These are phyloP conservation scores for Westerdykella aurantiaca DNA, from an alignment of 2,329 filamentous ascomycete species.

Conservation along the genomic window DNA sequence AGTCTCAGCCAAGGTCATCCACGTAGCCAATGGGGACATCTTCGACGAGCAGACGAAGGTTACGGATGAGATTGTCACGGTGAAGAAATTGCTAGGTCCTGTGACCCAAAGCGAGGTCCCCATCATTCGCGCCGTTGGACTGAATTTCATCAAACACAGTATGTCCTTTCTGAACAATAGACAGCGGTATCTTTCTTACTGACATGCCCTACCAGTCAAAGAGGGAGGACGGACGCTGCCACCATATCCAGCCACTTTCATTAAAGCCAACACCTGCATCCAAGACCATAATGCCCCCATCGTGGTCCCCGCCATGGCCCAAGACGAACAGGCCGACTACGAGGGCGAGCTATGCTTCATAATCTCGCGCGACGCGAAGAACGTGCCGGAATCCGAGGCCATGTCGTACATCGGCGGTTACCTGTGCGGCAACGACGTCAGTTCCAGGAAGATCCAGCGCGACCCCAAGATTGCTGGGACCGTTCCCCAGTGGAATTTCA, in stretches of 20 bases:
- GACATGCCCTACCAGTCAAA: slow-evolving; percentile 36
- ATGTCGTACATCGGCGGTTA: slow-evolving; percentile 51
- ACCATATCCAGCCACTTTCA: slow-evolving; percentile 47
- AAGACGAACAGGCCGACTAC: slow-evolving; percentile 46
- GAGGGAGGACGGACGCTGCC: slow-evolving; percentile 49
- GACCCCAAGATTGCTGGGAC: slow-evolving; percentile 46
- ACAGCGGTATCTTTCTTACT: background rate
- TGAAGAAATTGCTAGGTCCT: slow-evolving; percentile 51
- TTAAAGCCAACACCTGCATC: slow-evolving; percentile 43
- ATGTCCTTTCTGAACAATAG: background rate
- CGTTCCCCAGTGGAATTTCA: slow-evolving; percentile 54
- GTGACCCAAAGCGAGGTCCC: slow-evolving; percentile 48
- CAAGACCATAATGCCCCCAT: slow-evolving; percentile 40
- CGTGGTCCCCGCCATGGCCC: slow-evolving; percentile 45
- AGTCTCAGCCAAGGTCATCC: slow-evolving; percentile 50
- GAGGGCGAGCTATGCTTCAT: slow-evolving; percentile 49
- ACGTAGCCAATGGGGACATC: slow-evolving; percentile 43
- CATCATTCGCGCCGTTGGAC: slow-evolving; percentile 53
- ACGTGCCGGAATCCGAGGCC: slow-evolving; percentile 43
- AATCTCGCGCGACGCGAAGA: slow-evolving; percentile 48
- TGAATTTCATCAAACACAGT: slow-evolving; percentile 57
- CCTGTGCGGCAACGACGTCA: slow-evolving; percentile 52
- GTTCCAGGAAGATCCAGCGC: slow-evolving; percentile 48
- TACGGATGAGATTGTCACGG: slow-evolving; percentile 50
- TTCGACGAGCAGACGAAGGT: slow-evolving; percentile 48